Percentiles rank a stretch among this genome's conserved stretches.
phyloP scores from a whole-genome alignment of 2,329 filamentous ascomycete species.

The Stenocarpella maydis region DNA sequence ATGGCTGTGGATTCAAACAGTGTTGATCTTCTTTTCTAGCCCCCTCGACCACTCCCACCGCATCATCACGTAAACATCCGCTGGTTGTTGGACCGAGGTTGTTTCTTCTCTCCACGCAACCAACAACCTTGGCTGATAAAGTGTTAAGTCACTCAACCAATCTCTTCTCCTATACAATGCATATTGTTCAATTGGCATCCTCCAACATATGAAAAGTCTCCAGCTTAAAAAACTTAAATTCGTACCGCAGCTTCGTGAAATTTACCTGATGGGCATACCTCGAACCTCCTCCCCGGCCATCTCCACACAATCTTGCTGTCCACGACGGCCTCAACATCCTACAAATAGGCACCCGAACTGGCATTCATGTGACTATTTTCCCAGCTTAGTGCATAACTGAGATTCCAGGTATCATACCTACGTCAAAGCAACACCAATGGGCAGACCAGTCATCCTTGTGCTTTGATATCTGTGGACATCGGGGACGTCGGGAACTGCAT shows the following conservation, averaged over 20 bases:
- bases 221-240: neutral
- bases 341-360: rapidly evolving
- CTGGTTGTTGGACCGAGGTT: neutral
- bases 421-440: neutral
- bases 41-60: slow-evolving; percentile 2
- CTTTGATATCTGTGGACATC: neutral
- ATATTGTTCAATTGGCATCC: neutral
- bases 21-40: neutral
- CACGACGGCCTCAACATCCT: neutral
- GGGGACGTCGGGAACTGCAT: neutral
- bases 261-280: neutral
- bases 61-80: slow-evolving; percentile 15
- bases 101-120: neutral
- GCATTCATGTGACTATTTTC: neutral
- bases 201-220: neutral
- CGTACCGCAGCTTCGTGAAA: neutral
- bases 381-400: no score
- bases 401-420: neutral
- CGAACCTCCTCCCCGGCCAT: neutral
- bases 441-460: neutral
- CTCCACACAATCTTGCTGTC: neutral
- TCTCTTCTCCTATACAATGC: neutral
- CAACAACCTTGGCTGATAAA: neutral
- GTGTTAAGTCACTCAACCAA: neutral
- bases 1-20: neutral